Base-by-base conservation (phyloP, 495 filamentous ascomycete genomes). In the Penicillium coffeae region DNA sequence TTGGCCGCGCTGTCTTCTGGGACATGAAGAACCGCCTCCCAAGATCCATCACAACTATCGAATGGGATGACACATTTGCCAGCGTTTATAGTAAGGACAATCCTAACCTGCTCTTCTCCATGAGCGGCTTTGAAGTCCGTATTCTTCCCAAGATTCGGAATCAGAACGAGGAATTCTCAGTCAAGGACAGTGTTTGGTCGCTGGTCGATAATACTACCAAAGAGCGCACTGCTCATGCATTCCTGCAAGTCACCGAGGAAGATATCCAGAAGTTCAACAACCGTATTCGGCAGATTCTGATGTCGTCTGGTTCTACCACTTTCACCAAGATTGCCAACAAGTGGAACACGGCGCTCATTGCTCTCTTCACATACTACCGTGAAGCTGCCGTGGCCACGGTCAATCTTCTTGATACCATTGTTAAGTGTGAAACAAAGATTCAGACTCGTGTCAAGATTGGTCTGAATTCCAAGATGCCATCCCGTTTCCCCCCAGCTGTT, bases 261-360 rank as follows among this genome's bases (percentile, higher is more conserved):
- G 93, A 97, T 57, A 92, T 97, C 50, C 88, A 94, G 50, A 97
- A 97, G 68, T 99, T 99, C 74, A 99, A 99, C 68, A 99, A 99
- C 60, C 82, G 94, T 7, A 97, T 99, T 63, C 85, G 94, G 36
- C 94, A 99, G 61, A 97, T 99, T 64, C 80, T 99, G 21, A 99
- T 99, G 94, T 95, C 90, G 10, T 97, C 92, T 51, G 94, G 94
- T 20, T 95, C 90, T 3, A 99, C 94, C 2, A 99, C 94, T 1
- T 99, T 99, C 76, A 99, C 94, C 40, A 99, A 99, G 80, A 99
- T 99, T 59, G 94, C 94, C 39, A 99, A 99, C 68, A 99, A 99
- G 68, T 99, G 94, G 94, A 99, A 99, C 67, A 97, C 94, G 0
- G 90, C 87, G 6, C 72, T 99, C 47, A 99, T 99, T 61, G 92